These are phyloP conservation scores for Thalia dealbata DNA, from an alignment of 176 grass and related monocot genomes.

Conservation along the genomic window DNA sequence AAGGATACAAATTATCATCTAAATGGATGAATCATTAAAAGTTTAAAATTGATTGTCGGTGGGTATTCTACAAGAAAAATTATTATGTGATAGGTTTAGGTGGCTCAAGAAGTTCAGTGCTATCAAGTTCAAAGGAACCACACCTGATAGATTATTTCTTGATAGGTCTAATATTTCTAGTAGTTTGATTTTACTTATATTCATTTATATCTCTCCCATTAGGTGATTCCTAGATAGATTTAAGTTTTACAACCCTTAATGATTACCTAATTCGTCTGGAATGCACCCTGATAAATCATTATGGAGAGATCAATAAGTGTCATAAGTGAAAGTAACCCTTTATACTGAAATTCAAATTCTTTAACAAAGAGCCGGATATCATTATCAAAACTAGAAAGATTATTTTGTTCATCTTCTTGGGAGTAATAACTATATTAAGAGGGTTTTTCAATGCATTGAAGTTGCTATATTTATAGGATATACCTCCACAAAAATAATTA, in stretches of 20 bases:
- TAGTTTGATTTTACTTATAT: neutral
- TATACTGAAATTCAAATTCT: neutral
- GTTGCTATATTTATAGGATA: neutral
- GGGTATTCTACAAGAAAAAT: neutral
- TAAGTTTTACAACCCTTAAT: neutral
- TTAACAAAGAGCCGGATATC: neutral
- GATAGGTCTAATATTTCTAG: neutral
- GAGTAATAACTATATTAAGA: neutral
- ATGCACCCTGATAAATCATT: neutral
- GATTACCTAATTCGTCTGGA: neutral
- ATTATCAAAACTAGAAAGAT: neutral
- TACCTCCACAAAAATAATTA: neutral
- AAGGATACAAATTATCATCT: neutral
- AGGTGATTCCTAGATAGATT: neutral
- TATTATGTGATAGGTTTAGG: neutral
- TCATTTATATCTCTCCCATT: neutral
- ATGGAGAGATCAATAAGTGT: neutral
- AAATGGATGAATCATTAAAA: neutral
- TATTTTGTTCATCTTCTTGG: rapidly evolving
- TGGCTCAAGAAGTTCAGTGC: neutral
- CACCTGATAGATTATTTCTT: neutral
- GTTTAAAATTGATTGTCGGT: neutral
- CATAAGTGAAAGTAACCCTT: neutral
- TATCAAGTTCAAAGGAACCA: neutral
- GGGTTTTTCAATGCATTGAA: neutral